Conservation (phyloP, 345 rosid species). For the Sonneratia caseolaris region DNA sequence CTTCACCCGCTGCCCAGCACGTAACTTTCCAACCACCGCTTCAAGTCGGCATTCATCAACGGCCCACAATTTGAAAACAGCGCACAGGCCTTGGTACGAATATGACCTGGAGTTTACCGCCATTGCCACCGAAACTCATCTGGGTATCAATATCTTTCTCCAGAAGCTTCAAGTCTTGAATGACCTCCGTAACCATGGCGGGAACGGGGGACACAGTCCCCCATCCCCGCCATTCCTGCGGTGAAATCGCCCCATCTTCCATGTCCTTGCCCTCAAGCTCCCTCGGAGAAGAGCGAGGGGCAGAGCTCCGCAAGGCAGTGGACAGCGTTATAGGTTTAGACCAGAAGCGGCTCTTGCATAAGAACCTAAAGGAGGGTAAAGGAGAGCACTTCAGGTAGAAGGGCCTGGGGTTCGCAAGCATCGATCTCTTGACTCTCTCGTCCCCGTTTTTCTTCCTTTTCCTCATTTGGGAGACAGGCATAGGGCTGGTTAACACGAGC, state of each 20-base stretch:
- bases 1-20: not conserved
- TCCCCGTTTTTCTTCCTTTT: not conserved
- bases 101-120: conserved; percentile 73
- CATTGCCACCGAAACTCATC: conserved; percentile 69
- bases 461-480: not conserved
- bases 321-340: conserved; percentile 15
- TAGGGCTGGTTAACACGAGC: not conserved
- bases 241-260: conserved; percentile 29
- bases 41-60: not conserved
- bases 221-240: conserved; percentile 79
- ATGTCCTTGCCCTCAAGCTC: conserved; percentile 11
- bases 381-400: conserved; percentile 18
- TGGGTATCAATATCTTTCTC: conserved; percentile 44
- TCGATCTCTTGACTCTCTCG: conserved; percentile 1
- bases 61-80: not conserved
- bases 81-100: too few relatives aligned
- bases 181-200: conserved; percentile 45
- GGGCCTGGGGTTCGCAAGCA: conserved; percentile 12
- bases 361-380: conserved; percentile 15
- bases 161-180: conserved; percentile 62
- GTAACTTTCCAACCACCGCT: not conserved
- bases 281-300: conserved; percentile 27
- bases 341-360: conserved; percentile 24
- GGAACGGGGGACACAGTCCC: conserved; percentile 65
- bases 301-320: conserved; percentile 19